These are phyloP conservation scores for Aureobasidium sp. DNA, from an alignment of 2,329 filamentous ascomycete species.

Conservation along the genomic window DNA sequence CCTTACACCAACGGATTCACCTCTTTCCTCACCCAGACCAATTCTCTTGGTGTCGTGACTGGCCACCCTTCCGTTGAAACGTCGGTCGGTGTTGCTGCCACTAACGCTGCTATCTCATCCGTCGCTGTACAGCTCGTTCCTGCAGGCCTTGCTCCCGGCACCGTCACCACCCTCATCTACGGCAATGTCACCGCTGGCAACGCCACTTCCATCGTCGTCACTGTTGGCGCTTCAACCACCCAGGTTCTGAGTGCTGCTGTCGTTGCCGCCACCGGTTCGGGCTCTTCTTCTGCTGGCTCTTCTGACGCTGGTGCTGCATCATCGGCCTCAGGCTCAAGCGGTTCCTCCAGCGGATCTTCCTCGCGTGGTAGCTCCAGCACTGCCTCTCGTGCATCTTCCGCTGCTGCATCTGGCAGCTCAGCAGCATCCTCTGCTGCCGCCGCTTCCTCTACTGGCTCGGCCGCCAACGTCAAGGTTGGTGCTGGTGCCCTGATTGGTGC, in stretches of 20 bases:
- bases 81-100: constrained; percentile 33
- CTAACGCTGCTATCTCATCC: constrained; percentile 30
- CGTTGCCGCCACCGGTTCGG: constrained; percentile 13
- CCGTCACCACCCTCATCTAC: constrained; percentile 21
- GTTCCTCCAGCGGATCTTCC: neutral
- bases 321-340: neutral
- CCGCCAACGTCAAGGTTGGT: constrained; percentile 24
- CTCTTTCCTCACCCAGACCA: constrained; percentile 39
- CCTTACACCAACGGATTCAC: constrained; percentile 33
- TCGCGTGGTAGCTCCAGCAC: neutral
- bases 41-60: constrained; percentile 43
- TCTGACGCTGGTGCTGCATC: constrained; percentile 14
- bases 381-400: constrained; percentile 13
- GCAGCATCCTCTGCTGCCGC: constrained; percentile 19
- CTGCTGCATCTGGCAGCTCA: constrained; percentile 11
- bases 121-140: constrained; percentile 33
- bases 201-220: constrained; percentile 25
- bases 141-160: constrained; percentile 31
- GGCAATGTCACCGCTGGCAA: constrained; percentile 22
- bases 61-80: constrained; percentile 31
- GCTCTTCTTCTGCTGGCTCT: constrained; percentile 15
- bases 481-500: constrained; percentile 29
- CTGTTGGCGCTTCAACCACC: constrained; percentile 26
- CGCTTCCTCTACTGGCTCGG: constrained; percentile 20
- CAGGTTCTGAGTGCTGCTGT: constrained; percentile 11